phyloP scores from a whole-genome alignment of 208 protist species.

The Histomonas meleagridis region DNA sequence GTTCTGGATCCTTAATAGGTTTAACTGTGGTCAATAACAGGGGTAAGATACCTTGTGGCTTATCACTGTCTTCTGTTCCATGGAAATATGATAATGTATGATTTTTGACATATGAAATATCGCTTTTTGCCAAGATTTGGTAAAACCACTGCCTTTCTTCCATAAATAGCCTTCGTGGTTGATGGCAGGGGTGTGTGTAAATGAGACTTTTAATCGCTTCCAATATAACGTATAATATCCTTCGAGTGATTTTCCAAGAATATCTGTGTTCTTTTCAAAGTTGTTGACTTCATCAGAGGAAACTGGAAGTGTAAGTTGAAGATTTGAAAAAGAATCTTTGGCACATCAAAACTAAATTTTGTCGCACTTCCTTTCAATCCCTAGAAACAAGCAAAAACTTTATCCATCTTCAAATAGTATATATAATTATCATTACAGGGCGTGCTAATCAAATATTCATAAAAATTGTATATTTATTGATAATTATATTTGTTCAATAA shows the following conservation, averaged over 20 bases:
- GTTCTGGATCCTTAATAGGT: neutral
- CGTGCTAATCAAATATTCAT: no score
- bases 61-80: neutral
- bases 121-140: constrained; percentile 10
- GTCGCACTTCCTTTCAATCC: no score
- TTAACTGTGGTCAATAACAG: neutral
- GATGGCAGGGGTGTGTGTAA: neutral
- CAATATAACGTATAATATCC: neutral
- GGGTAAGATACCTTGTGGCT: neutral
- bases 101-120: constrained; percentile 13
- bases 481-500: no score
- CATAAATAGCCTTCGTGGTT: neutral
- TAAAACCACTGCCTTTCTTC: constrained; percentile 20
- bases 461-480: no score
- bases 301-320: neutral
- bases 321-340: neutral
- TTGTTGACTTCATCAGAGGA: neutral
- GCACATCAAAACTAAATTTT: no score
- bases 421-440: no score
- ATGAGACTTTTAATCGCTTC: neutral
- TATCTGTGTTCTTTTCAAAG: neutral
- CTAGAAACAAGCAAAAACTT: no score
- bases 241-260: neutral
- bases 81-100: neutral
- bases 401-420: no score